phyloP scores from a whole-genome alignment of 2,329 filamentous ascomycete genomes.

The Colletotrichum nymphaeae region DNA sequence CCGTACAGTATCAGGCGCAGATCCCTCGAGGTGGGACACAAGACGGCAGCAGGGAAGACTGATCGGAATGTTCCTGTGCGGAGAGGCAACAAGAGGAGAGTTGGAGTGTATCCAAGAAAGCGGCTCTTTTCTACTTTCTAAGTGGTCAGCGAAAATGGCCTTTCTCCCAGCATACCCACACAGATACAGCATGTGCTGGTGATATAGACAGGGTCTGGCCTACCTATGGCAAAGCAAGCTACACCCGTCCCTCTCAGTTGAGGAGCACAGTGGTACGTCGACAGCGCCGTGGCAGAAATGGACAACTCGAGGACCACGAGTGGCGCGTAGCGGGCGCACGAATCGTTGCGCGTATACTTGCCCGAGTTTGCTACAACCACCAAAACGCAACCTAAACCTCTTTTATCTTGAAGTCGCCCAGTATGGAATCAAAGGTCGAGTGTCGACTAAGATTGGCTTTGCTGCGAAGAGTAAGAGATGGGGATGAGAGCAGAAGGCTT shows the following conservation, averaged over 20 bases:
- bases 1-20: conserved; percentile 13
- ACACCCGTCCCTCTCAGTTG: neutral
- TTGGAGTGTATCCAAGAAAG: neutral
- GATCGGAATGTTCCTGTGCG: conserved; percentile 19
- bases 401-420: too few species aligned
- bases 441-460: neutral
- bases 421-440: too few species aligned
- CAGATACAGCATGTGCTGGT: neutral
- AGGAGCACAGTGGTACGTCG: neutral
- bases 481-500: neutral
- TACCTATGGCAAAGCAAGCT: conserved; percentile 6
- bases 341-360: neutral
- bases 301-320: neutral
- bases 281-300: neutral
- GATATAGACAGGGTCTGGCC: conserved; percentile 2
- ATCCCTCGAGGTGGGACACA: conserved; percentile 10
- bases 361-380: neutral
- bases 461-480: neutral
- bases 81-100: conserved; percentile 9
- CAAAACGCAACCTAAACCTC: neutral
- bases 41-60: conserved; percentile 1
- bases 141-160: conserved; percentile 1
- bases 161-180: neutral
- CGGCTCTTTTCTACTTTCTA: neutral
- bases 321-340: neutral